Percentiles rank a stretch among this genome's conserved stretches.
Conservation (phyloP, 106 monocot species). For the Dendrobium huoshanense region DNA sequence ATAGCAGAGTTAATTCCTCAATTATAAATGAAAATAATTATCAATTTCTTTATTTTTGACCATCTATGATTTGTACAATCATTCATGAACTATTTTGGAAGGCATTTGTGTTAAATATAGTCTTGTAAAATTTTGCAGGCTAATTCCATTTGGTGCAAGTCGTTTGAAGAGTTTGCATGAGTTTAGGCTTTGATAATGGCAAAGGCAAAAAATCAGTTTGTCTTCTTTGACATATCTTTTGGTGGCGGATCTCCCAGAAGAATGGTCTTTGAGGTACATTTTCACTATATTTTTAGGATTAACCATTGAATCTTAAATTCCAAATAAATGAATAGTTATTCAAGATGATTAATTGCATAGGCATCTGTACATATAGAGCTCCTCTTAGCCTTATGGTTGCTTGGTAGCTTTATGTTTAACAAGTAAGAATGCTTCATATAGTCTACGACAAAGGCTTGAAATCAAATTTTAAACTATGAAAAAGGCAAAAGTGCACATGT, state of each 20-base stretch:
- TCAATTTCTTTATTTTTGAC: not conserved
- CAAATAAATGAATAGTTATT: not conserved
- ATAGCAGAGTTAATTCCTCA: not conserved
- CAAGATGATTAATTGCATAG: not conserved
- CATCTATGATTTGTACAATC: not conserved
- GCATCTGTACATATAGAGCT: not conserved
- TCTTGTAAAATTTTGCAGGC: not conserved
- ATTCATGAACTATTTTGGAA: not conserved
- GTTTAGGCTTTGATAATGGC: conserved; percentile 7
- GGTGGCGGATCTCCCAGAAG: conserved; percentile 16
- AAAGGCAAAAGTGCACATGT: not conserved
- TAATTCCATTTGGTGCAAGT: not conserved
- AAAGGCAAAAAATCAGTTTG: conserved; percentile 15
- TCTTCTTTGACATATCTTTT: conserved; percentile 27
- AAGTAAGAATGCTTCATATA: not conserved
- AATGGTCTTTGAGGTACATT: conserved; percentile 30
- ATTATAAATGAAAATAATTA: not conserved
- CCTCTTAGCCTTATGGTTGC: not conserved
- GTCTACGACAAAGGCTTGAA: not conserved
- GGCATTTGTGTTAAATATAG: not conserved
- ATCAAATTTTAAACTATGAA: not conserved
- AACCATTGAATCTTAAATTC: not conserved
- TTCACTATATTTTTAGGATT: not conserved
- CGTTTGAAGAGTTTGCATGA: not conserved
- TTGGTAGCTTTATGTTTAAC: not conserved